Base-by-base conservation (phyloP, 805 yeast species). In the Wickerhamomyces mucosus region DNA sequence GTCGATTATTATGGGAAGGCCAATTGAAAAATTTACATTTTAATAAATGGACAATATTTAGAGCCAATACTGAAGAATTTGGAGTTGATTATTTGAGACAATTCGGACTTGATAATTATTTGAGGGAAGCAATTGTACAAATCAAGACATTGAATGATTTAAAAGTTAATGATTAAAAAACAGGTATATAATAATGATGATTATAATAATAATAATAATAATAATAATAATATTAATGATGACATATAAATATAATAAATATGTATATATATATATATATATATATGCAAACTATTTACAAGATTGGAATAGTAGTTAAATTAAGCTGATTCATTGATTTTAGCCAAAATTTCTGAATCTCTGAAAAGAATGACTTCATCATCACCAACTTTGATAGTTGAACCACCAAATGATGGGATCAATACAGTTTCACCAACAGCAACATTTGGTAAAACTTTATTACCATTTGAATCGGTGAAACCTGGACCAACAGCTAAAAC, bases 401-500 rank as follows among this genome's bases (percentile, higher is more conserved):
- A 75, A 36, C 98, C 98, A 39, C 98, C 98, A 47, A 81, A 89
- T 37, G 80, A 75, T 43, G 97, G 97, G 54, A 92, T 84, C 67
- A 92, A 67, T 29, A 92, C 97, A 50, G 78, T 76, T 66, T 92
- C 98, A 50, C 98, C 98, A 28, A 82, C 75, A 54, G 74, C 65
- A 37, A 92, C 95, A 45, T 78, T 67, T 38, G 88, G 77, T 33
- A 75, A 67, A 35, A 84, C 67, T 42, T 75, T 58, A 51, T 77
- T 67, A 43, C 97, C 97, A 36, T 76, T 72, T 37, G 71, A 63
- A 63, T 81, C 80, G 37, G 78, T 63, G 55, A 72, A 69, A 46
- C 98, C 98, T 34, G 97, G 97, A 40, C 98, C 98, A 42, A 88
- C 85, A 37, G 97, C 89, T 43, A 89, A 62, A 31, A 89, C 97